These are phyloP conservation scores for Yarrowia galli DNA, from an alignment of 1,139 yeast species.

Conservation along the genomic window DNA sequence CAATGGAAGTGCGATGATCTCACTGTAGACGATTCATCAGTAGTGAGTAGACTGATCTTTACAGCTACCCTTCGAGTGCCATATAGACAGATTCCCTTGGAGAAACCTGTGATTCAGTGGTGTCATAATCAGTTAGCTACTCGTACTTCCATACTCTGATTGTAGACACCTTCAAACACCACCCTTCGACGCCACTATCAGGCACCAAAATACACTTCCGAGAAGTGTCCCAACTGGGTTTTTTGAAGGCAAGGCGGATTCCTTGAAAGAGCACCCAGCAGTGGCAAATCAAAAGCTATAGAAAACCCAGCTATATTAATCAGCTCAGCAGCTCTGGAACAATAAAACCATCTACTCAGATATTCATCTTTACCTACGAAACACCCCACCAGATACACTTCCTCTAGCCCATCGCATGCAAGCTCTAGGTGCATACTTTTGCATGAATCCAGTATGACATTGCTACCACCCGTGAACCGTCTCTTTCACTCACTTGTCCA, in stretches of 20 bases:
- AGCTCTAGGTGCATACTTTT: conserved; percentile 33
- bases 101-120: too few species aligned
- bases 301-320: too few species aligned
- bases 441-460: conserved; percentile 34
- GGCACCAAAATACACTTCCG: conserved; percentile 28
- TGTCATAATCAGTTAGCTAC: too few species aligned
- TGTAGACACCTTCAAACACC: too few species aligned
- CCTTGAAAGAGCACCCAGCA: too few species aligned
- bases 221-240: conserved; percentile 11
- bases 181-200: neutral
- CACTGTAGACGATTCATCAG: too few species aligned
- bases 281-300: neutral
- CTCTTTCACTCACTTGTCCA: neutral
- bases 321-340: neutral
- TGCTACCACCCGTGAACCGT: conserved; percentile 5
- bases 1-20: too few species aligned
- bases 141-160: too few species aligned
- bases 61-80: too few species aligned
- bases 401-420: conserved; percentile 22
- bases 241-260: neutral
- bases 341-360: neutral
- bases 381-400: neutral
- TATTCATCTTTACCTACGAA: too few species aligned
- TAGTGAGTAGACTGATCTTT: too few species aligned
- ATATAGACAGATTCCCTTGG: too few species aligned